Evolutionary conservation across 2,329 filamentous ascomycete species (phyloP).

Genomic region (Curvularia spicifera): DNA sequence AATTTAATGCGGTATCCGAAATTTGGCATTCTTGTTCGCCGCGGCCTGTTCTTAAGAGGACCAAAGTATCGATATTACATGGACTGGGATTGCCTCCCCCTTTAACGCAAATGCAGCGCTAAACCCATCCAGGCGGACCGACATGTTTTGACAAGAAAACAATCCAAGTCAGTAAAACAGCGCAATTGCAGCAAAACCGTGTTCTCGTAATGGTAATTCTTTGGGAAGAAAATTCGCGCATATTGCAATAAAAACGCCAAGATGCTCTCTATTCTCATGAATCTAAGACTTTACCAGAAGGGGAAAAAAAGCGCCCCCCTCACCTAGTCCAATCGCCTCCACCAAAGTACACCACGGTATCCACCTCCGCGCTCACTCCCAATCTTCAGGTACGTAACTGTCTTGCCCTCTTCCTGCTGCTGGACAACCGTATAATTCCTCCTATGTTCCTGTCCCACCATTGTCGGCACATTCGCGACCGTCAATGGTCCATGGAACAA

Average conservation of each 20-base stretch:
- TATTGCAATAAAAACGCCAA: not conserved
- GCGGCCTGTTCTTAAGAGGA: not conserved
- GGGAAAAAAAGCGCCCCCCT: not conserved
- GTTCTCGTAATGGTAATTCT: not conserved
- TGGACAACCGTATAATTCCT: slow-evolving; percentile 36
- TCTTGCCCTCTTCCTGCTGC: slow-evolving; percentile 15
- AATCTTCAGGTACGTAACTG: slow-evolving; percentile 28
- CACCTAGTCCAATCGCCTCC: slow-evolving; percentile 28
- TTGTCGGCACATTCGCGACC: slow-evolving; percentile 35
- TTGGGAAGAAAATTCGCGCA: not conserved
- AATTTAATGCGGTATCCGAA: not conserved
- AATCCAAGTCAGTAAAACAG: not conserved
- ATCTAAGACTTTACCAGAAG: not conserved
- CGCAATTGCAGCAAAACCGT: not conserved
- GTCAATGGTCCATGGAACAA: slow-evolving; percentile 37
- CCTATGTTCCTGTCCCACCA: slow-evolving; percentile 27
- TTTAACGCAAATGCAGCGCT: not conserved
- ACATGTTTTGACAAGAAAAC: not conserved
- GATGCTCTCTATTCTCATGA: not conserved
- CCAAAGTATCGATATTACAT: not conserved
- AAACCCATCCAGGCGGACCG: not conserved
- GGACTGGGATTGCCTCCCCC: not conserved
- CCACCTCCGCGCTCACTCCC: slow-evolving; percentile 34
- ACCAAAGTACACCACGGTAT: slow-evolving; percentile 32
- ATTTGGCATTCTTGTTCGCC: not conserved